A percentile compares a stretch with the other conserved stretches of the same genome.
Evolutionary conservation across 1,284 basidiomycete genomes (phyloP).

Genomic region (Ceratobasidium papillatum): DNA sequence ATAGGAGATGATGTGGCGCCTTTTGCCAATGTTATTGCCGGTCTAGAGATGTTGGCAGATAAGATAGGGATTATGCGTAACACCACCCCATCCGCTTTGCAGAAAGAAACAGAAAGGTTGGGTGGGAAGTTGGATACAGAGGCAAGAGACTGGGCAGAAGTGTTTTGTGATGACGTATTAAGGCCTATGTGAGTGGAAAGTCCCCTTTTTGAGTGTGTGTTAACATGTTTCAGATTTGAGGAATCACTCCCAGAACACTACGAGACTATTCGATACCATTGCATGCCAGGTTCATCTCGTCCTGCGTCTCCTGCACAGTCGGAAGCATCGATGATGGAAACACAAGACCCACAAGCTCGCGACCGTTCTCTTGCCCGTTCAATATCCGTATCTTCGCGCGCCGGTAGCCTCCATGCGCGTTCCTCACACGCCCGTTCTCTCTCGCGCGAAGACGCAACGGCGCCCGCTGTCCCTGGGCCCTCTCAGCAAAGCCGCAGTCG

Average conservation of each 20-base stretch:
- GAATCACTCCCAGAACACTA: constrained; percentile 29
- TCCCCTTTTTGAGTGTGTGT: too few relatives aligned
- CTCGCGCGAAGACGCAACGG: constrained; percentile 1
- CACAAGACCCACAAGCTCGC: constrained; percentile 4
- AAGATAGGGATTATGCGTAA: constrained; percentile 23
- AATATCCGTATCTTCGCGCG: constrained; percentile 9
- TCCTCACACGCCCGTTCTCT: neutral
- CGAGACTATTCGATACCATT: constrained; percentile 19
- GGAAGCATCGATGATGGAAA: neutral
- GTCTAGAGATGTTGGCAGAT: constrained; percentile 20
- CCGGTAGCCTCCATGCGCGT: constrained; percentile 3
- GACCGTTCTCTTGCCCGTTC: constrained; percentile 5
- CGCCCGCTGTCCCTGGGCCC: neutral
- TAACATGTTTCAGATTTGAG: constrained; percentile 14
- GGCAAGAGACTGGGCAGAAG: constrained; percentile 18
- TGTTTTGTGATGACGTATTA: constrained; percentile 20
- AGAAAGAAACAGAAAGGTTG: neutral
- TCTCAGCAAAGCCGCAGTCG: constrained; percentile 10
- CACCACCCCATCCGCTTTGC: neutral
- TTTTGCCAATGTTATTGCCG: neutral
- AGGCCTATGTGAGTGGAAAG: constrained; percentile 18
- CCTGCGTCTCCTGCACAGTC: constrained; percentile 8
- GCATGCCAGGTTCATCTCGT: constrained; percentile 12
- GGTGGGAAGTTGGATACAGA: neutral
- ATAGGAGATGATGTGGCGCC: neutral